These are phyloP conservation scores for Cladosporium velox DNA, from an alignment of 2,329 filamentous ascomycete species.

Conservation along the genomic window DNA sequence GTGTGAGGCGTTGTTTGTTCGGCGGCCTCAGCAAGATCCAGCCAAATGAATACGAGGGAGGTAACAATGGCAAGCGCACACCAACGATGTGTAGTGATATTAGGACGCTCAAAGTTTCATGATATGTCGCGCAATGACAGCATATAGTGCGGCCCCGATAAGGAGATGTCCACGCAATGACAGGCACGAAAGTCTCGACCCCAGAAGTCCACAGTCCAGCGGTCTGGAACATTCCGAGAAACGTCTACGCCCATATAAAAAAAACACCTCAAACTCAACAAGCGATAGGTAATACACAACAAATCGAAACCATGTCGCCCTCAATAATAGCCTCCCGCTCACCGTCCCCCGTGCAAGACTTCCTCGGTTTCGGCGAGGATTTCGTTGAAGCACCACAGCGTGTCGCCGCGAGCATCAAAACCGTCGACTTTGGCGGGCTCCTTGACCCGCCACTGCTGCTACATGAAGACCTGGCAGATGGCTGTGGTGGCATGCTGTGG, in stretches of 20 bases:
- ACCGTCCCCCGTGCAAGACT: constrained; percentile 13
- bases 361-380: constrained; percentile 53
- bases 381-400: constrained; percentile 53
- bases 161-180: neutral
- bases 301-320: constrained; percentile 13
- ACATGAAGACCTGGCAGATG: constrained; percentile 81
- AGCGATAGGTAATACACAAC: neutral
- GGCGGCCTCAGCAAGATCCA: neutral
- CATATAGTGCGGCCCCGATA: neutral
- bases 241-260: neutral
- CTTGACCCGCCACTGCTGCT: constrained; percentile 69
- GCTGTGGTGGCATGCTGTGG: constrained; percentile 93
- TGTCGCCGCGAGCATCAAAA: constrained; percentile 40
- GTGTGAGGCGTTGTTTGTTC: no score
- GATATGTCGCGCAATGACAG: neutral
- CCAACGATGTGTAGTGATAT: neutral
- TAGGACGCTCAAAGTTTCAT: neutral
- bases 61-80: neutral
- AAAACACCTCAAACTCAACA: neutral
- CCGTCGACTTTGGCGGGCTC: constrained; percentile 70
- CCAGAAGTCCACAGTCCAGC: neutral
- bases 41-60: neutral
- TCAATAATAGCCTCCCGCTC: constrained; percentile 5
- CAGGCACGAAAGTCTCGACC: neutral
- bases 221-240: neutral